A percentile compares a stretch with the other conserved stretches of the same genome.
Conservation (phyloP, 2,329 filamentous ascomycete genomes). For the Penicillium occitanis region DNA sequence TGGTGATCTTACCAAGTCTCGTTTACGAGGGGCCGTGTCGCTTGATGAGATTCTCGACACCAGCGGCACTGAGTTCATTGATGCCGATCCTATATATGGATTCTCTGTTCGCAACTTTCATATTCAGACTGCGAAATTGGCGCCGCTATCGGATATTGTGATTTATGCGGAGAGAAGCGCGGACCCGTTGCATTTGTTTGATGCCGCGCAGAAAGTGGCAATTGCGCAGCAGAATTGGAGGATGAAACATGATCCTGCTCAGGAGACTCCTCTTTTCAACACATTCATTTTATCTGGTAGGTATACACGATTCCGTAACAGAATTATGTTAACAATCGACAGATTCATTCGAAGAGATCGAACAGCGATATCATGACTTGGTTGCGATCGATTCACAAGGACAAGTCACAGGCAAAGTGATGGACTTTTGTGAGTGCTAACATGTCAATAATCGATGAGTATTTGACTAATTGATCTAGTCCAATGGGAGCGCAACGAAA, state of each 20-base stretch:
- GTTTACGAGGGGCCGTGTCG: slow-evolving; percentile 82
- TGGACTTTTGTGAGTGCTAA: slow-evolving; percentile 70
- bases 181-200: slow-evolving; percentile 63
- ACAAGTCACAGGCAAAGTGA: slow-evolving; percentile 69
- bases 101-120: slow-evolving; percentile 98
- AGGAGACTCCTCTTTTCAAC: slow-evolving; percentile 67
- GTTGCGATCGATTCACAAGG: slow-evolving; percentile 74
- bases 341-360: slow-evolving; percentile 68
- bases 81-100: slow-evolving; percentile 81
- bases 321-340: slow-evolving; percentile 33
- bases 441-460: neutral
- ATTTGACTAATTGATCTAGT: slow-evolving; percentile 42
- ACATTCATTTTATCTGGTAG: slow-evolving; percentile 73
- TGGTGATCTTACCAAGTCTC: slow-evolving; percentile 69
- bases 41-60: slow-evolving; percentile 74
- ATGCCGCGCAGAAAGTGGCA: slow-evolving; percentile 64
- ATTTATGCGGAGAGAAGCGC: slow-evolving; percentile 75
- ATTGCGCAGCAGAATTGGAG: slow-evolving; percentile 75
- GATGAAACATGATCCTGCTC: slow-evolving; percentile 59
- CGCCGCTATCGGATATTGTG: slow-evolving; percentile 85
- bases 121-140: slow-evolving; percentile 86
- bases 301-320: slow-evolving; percentile 24
- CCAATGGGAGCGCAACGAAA: slow-evolving; percentile 83
- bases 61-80: slow-evolving; percentile 64
- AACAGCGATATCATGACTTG: slow-evolving; percentile 66